Conservation (phyloP, 2,329 filamentous ascomycete genomes). For the Fusarium compactum region DNA sequence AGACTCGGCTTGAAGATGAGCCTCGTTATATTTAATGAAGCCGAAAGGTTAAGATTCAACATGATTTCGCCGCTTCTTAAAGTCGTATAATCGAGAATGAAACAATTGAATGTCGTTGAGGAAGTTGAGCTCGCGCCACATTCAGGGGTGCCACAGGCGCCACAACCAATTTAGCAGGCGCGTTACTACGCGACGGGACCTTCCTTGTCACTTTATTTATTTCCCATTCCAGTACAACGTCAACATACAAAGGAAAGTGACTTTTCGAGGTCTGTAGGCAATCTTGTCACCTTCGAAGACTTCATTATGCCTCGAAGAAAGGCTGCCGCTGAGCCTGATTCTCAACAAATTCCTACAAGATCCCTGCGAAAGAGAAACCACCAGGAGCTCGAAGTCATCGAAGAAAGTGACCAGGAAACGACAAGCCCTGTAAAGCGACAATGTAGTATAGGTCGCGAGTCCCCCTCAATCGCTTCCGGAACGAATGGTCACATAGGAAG, state of each 20-base stretch:
- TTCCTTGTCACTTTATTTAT: constrained; percentile 7
- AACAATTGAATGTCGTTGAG: constrained; percentile 15
- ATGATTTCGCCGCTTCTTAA: constrained; percentile 15
- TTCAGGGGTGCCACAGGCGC: constrained; percentile 40
- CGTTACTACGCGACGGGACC: constrained; percentile 43
- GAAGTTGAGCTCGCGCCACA: constrained; percentile 43
- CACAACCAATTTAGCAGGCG: constrained; percentile 47
- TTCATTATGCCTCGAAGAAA: constrained; percentile 40
- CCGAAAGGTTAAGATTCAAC: constrained; percentile 77
- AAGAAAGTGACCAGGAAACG: constrained; percentile 45
- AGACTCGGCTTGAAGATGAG: constrained; percentile 75
- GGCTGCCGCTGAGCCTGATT: constrained; percentile 26
- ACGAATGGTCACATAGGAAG: constrained; percentile 42
- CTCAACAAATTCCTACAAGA: constrained; percentile 25
- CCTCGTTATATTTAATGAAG: constrained; percentile 72
- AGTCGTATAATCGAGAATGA: background rate
- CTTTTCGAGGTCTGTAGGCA: background rate
- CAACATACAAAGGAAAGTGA: constrained; percentile 3
- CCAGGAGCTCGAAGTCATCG: constrained; percentile 47
- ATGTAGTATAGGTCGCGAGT: constrained; percentile 39
- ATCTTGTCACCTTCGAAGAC: background rate
- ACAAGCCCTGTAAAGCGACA: constrained; percentile 52
- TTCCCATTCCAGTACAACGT: constrained; percentile 18
- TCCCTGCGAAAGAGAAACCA: constrained; percentile 43
- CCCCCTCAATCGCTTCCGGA: constrained; percentile 13